Evolutionary conservation across 352 stramenopile species (phyloP), one percentile per base, ranked within the genome.

Genomic region (Phytopythium mirpurense): DNA sequence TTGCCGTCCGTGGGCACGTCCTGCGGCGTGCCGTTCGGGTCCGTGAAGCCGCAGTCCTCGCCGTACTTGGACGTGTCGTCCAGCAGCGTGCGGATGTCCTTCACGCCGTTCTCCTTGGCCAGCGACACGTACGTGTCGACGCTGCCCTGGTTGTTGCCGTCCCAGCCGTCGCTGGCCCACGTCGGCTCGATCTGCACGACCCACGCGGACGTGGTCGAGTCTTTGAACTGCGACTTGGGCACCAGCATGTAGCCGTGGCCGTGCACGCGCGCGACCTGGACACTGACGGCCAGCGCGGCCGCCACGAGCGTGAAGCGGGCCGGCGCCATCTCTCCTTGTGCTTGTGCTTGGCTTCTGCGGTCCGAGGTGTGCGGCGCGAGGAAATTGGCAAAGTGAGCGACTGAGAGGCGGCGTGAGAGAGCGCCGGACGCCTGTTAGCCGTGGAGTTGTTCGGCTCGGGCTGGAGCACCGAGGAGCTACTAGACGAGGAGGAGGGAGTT

Each of bases 171-270:
- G 21, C 60, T 72, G 14, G 48, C 1, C 60, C 60, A 68, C 32
- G 58, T 51, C 7, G 64, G 64, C 10, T 68, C 60, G 38, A 72
- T 72, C 53, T 72, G 60, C 9, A 72, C 64, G 45, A 72, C 11
- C 64, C 64, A 72, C 12, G 64, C 64, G 9, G 64, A 66, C 24
- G 41, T 72, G 21, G 44, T 51, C 42, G 60, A 67, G 29, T 63
- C 60, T 52, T 63, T 60, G 45, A 72, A 72, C 51, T 72, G 60
- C 15, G 60, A 62, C 23, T 68, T 53, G 2, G 60, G 64, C 34
- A 68, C 60, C 24, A 68, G 42, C 64, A 72, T 72, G 53, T 72
- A 72, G 18, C 64, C 64, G 41, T 72, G 64, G 35, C 59, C 64
- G 37, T 57, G 52, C 0, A 38, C 49, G 29, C 50, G 57, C 38